These are phyloP conservation scores for Skeletonema marinoi DNA, from an alignment of 108 stramenopile genomes.

Conservation along the genomic window DNA sequence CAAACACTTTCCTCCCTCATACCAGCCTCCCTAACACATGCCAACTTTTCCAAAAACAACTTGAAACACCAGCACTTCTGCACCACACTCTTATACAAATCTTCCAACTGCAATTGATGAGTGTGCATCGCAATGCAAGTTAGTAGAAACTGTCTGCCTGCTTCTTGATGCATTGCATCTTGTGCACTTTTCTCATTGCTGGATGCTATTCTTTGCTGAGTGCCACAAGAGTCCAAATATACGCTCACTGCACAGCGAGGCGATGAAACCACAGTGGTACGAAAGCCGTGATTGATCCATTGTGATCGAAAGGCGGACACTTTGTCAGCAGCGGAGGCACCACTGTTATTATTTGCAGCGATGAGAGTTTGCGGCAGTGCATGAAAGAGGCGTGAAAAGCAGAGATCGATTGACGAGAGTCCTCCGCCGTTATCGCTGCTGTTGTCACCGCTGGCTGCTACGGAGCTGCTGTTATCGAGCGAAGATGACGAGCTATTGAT, in stretches of 20 bases:
- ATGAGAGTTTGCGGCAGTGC: not conserved
- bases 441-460: too few species aligned
- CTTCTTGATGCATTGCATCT: not conserved
- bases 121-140: conserved; percentile 58
- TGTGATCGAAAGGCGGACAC: conserved; percentile 6
- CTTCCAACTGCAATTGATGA: conserved; percentile 41
- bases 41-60: conserved; percentile 44
- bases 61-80: conserved; percentile 35
- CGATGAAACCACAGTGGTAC: conserved; percentile 53
- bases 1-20: conserved; percentile 6
- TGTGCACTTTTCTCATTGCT: not conserved
- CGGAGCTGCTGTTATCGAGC: too few species aligned
- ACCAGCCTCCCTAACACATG: conserved; percentile 13
- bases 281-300: conserved; percentile 48
- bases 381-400: not conserved
- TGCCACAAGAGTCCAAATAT: conserved; percentile 47
- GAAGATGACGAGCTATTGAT: too few species aligned
- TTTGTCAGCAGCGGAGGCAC: not conserved
- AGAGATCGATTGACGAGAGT: too few species aligned
- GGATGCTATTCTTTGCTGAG: not conserved
- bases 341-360: not conserved
- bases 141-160: conserved; percentile 48
- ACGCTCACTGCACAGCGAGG: conserved; percentile 55
- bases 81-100: conserved; percentile 17
- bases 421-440: too few species aligned